These are phyloP conservation scores for Gaultheria prostrata DNA, from an alignment of 148 eudicot genomes.

Conservation along the genomic window DNA sequence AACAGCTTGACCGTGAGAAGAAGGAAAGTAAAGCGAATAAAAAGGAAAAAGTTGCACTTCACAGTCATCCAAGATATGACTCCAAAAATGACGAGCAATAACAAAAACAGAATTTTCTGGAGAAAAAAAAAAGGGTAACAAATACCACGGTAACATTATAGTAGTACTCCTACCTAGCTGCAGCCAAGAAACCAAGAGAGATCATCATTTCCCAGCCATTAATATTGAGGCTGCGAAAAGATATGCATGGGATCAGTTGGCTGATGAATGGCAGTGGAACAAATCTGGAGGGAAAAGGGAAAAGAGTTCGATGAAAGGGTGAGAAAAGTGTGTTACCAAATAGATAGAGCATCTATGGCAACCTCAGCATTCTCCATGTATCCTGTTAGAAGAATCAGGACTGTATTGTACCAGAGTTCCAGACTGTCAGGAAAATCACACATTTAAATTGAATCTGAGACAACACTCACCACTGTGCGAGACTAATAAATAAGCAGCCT, in stretches of 20 bases:
- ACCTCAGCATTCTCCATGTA: slow-evolving; percentile 35
- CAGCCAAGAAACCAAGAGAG: slow-evolving; percentile 18
- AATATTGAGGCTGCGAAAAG: slow-evolving; percentile 11
- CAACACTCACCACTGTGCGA: neutral
- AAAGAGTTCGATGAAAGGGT: neutral
- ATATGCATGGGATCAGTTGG: neutral
- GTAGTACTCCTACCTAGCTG: neutral
- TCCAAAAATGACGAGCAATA: neutral
- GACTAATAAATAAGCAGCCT: neutral
- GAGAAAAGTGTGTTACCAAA: slow-evolving; percentile 27
- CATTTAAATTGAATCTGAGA: neutral
- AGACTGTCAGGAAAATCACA: neutral
- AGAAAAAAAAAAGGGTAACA: neutral
- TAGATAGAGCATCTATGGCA: slow-evolving; percentile 34
- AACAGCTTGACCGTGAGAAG: neutral
- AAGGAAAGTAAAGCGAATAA: neutral
- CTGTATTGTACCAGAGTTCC: slow-evolving; percentile 15
- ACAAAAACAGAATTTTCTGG: neutral
- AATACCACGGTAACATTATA: neutral
- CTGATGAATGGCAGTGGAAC: neutral
- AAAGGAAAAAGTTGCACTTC: neutral
- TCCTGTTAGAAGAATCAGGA: slow-evolving; percentile 33
- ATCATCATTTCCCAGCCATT: slow-evolving; percentile 18
- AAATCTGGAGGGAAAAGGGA: neutral
- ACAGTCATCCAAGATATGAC: neutral